Base-by-base conservation (phyloP, 768 basidiomycete species). In the Collybia sordida region DNA sequence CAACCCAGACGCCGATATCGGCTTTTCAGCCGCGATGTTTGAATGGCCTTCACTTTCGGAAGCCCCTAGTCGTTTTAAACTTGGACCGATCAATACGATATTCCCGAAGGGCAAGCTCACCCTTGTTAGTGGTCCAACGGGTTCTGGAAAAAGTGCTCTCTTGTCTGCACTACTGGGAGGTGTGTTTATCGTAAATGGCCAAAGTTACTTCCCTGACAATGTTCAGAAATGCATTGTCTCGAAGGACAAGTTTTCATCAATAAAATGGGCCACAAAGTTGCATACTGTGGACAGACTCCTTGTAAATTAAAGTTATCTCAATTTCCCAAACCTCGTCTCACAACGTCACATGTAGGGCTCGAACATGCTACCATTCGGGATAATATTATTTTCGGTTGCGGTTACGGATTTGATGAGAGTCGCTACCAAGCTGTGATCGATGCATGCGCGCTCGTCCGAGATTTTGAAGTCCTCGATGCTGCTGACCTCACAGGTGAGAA, bases 291-390 rank as follows among this genome's bases (percentile, higher is more conserved):
- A 0, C 86, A 88, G 59, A 82, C 74, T 56, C 79, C 83, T 46
- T 86, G 83, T 81, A 42, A 52, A 74, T 59, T 15, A 25, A 34
- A 19, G 17, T 28, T 19, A 5, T 14, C 5, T 41, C 1, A 28
- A 31, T 17, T 47, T 45, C 18, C 65, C 51, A 8, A 22, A 64
- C 61, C 45, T 59, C 31, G 14, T 31, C 31, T 12, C 5, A 31
- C 31, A 11, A 63, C 19, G 64, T 59, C 42, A 47, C 31, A 4
- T 31, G 9, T 67, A 72, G 88, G 86, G 86, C 75, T 91, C 6
- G 84, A 89, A 60, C 86, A 90, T 62, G 88, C 86, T 1, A 88
- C 88, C 0, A 90, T 93, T 50, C 73, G 81, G 21, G 89, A 90
- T 49, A 91, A 92, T 60, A 88, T 95, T 54, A 64, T 89, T 11